Conservation (phyloP, 2,329 filamentous ascomycete genomes). For the Fusarium pseudocircinatum region DNA sequence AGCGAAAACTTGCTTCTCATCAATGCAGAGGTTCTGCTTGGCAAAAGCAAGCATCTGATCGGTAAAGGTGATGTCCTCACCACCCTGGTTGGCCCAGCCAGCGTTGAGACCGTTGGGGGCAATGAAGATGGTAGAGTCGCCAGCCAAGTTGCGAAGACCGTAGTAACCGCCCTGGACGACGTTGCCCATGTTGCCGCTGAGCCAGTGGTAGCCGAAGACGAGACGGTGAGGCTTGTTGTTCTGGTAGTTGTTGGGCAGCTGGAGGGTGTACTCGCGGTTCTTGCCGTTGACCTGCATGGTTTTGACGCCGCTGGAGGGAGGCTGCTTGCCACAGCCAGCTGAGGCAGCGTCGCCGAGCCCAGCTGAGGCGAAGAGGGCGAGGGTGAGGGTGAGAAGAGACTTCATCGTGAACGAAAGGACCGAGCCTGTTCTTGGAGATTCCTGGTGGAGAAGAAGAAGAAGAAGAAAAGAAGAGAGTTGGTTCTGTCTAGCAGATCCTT, state of each 20-base stretch:
- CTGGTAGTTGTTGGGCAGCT: slow-evolving; percentile 47
- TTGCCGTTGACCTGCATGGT: slow-evolving; percentile 46
- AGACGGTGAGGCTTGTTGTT: slow-evolving; percentile 35
- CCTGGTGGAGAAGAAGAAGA: background rate
- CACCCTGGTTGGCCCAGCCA: slow-evolving; percentile 55
- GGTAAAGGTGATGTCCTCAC: slow-evolving; percentile 54
- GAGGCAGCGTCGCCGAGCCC: slow-evolving; percentile 40
- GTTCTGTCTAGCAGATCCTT: slow-evolving; percentile 23
- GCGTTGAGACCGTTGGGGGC: slow-evolving; percentile 53
- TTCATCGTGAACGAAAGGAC: slow-evolving; percentile 1
- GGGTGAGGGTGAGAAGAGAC: slow-evolving; percentile 11
- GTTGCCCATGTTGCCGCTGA: slow-evolving; percentile 50
- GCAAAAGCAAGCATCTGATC: slow-evolving; percentile 51
- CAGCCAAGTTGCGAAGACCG: slow-evolving; percentile 50
- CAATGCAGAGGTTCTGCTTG: slow-evolving; percentile 53
- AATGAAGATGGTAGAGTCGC: slow-evolving; percentile 54
- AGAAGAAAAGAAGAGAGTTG: background rate
- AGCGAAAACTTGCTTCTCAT: slow-evolving; percentile 53
- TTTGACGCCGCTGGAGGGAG: slow-evolving; percentile 45
- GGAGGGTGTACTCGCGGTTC: slow-evolving; percentile 51
- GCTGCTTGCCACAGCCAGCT: slow-evolving; percentile 49
- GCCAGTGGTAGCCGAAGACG: slow-evolving; percentile 52
- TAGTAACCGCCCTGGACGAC: slow-evolving; percentile 53
- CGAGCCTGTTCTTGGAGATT: background rate
- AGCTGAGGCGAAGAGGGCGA: slow-evolving; percentile 17